A percentile compares a stretch with the other conserved stretches of the same genome.
Conservation (phyloP, 371 early-diverging fungal species). For the Apophysomyces trapeziformis region DNA sequence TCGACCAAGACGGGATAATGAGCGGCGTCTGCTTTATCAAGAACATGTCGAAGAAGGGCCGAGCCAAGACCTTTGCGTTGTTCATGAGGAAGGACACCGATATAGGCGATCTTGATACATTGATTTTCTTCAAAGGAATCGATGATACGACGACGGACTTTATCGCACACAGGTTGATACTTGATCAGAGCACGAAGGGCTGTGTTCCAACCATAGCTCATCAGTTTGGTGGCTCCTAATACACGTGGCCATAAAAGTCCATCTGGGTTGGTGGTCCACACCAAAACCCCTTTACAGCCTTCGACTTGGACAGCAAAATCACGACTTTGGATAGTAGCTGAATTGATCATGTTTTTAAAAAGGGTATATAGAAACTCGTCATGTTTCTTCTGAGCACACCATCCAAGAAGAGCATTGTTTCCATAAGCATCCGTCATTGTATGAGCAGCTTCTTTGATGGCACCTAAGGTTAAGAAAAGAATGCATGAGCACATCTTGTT, state of each 20-base stretch:
- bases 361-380: constrained; percentile 31
- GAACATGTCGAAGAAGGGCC: constrained; percentile 38
- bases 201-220: constrained; percentile 38
- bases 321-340: constrained; percentile 41
- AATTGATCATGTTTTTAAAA: constrained; percentile 44
- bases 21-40: constrained; percentile 65
- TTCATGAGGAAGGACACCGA: constrained; percentile 50
- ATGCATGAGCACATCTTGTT: no score
- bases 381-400: constrained; percentile 31
- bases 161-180: constrained; percentile 38
- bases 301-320: constrained; percentile 52
- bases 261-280: constrained; percentile 42
- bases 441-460: constrained; percentile 50
- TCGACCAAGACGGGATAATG: constrained; percentile 86
- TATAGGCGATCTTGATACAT: constrained; percentile 41
- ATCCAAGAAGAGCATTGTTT: constrained; percentile 24
- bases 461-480: constrained; percentile 28
- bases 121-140: constrained; percentile 17
- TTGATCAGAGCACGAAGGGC: constrained; percentile 37
- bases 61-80: constrained; percentile 48
- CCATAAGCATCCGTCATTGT: constrained; percentile 43
- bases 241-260: constrained; percentile 33
- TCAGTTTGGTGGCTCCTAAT: constrained; percentile 33
- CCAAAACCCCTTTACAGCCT: constrained; percentile 52
- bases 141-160: constrained; percentile 40